Conservation (phyloP, 2,329 filamentous ascomycete genomes). For the Trichoderma asperellum region DNA sequence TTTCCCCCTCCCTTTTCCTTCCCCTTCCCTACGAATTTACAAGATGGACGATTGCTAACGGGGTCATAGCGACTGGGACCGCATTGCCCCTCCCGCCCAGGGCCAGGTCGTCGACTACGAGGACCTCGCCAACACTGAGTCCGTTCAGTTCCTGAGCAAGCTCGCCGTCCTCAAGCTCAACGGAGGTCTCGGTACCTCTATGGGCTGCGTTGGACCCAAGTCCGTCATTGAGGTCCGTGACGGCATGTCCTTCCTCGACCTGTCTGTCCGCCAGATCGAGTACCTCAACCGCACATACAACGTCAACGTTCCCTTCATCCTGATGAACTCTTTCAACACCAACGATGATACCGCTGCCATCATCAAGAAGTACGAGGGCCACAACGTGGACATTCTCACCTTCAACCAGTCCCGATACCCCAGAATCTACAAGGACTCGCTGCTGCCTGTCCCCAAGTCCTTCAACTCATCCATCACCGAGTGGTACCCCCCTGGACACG, state of each 20-base stretch:
- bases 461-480: constrained; percentile 86
- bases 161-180: constrained; percentile 98
- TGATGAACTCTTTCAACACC: constrained; percentile 99
- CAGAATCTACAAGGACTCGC: constrained; percentile 96
- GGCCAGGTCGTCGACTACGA: constrained; percentile 96
- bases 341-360: constrained; percentile 97
- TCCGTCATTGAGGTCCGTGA: constrained; percentile 99
- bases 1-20: constrained; percentile 29
- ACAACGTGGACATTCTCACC: constrained; percentile 99
- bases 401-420: constrained; percentile 99
- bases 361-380: constrained; percentile 99
- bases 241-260: constrained; percentile 99
- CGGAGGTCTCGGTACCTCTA: constrained; percentile 97
- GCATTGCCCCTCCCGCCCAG: constrained; percentile 89
- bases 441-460: constrained; percentile 91
- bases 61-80: constrained; percentile 80
- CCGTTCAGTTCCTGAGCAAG: constrained; percentile 94
- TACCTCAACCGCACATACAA: constrained; percentile 98
- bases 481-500: constrained; percentile 99
- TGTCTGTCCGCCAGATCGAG: constrained; percentile 98
- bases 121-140: constrained; percentile 84
- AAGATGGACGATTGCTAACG: not conserved
- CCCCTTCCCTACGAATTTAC: not conserved
- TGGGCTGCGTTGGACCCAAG: constrained; percentile 99
- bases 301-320: constrained; percentile 95